Percentiles rank a stretch among this genome's conserved stretches.
These are phyloP conservation scores for Leccinum barrowsii DNA, from an alignment of 768 basidiomycete species.

Conservation along the genomic window DNA sequence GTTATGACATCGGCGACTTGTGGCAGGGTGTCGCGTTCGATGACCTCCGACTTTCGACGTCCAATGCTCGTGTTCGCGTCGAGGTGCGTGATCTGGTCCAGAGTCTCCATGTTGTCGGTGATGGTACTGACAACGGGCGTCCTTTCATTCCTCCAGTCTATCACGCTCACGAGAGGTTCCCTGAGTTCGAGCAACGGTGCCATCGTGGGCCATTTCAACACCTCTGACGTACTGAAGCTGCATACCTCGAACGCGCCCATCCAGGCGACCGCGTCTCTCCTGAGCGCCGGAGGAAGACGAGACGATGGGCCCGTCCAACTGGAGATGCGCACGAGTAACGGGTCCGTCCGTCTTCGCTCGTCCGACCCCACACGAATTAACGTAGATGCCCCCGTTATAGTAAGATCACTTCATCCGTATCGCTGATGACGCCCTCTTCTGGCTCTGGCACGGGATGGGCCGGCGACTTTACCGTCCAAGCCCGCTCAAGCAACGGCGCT, in stretches of 20 bases:
- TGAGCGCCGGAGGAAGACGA: conserved; percentile 1
- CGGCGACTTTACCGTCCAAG: conserved; percentile 31
- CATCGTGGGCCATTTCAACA: conserved; percentile 38
- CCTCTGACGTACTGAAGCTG: conserved; percentile 26
- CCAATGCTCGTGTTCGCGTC: conserved; percentile 26
- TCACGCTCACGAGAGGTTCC: conserved; percentile 20
- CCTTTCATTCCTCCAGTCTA: conserved; percentile 23
- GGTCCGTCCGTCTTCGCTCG: conserved; percentile 2
- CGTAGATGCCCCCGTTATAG: background rate
- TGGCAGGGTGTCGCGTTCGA: conserved; percentile 28
- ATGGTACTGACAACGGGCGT: background rate
- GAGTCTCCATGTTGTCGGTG: background rate
- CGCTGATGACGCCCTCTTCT: conserved; percentile 20
- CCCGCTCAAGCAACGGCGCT: conserved; percentile 34
- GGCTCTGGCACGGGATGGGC: conserved; percentile 15
- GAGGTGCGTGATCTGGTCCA: conserved; percentile 20
- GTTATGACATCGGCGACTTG: conserved; percentile 27
- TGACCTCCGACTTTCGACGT: conserved; percentile 16
- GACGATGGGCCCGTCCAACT: background rate
- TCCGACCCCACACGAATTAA: background rate
- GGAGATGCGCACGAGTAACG: conserved; percentile 23
- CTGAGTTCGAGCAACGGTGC: conserved; percentile 32
- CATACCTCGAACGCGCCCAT: conserved; percentile 36
- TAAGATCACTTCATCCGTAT: conserved; percentile 16
- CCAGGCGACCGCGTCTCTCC: conserved; percentile 24